These are phyloP conservation scores for Panicum virgatum DNA, from an alignment of 202 grass and related monocot species.

Conservation along the genomic window DNA sequence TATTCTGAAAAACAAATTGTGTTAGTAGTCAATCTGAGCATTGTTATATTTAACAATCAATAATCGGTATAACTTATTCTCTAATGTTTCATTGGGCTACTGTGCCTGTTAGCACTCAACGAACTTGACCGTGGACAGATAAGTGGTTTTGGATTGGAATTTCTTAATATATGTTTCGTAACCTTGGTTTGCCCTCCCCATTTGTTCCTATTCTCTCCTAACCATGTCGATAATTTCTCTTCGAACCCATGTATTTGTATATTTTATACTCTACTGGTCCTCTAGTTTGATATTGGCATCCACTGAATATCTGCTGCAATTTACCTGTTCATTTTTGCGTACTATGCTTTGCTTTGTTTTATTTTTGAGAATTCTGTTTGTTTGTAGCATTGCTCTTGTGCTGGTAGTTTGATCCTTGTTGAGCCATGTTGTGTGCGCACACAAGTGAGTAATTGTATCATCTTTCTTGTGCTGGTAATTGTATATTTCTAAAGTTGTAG, in stretches of 20 bases:
- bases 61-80: background rate
- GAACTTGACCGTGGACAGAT: background rate
- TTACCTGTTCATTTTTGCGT: background rate
- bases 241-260: background rate
- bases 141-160: constrained; percentile 5
- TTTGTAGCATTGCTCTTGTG: background rate
- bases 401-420: background rate
- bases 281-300: background rate
- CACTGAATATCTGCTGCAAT: background rate
- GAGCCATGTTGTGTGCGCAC: background rate
- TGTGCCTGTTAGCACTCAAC: background rate
- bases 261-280: background rate
- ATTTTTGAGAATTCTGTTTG: background rate
- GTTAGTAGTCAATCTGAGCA: background rate
- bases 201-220: background rate
- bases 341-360: background rate
- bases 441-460: background rate
- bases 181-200: background rate
- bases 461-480: background rate
- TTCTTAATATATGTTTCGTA: background rate
- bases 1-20: background rate
- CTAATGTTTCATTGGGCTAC: background rate
- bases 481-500: background rate
- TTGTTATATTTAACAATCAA: background rate
- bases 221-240: background rate